A percentile compares a stretch with the other conserved stretches of the same genome.
These are phyloP conservation scores for Lasiosphaeriaceae sp. DNA, from an alignment of 495 filamentous ascomycete genomes.

Conservation along the genomic window DNA sequence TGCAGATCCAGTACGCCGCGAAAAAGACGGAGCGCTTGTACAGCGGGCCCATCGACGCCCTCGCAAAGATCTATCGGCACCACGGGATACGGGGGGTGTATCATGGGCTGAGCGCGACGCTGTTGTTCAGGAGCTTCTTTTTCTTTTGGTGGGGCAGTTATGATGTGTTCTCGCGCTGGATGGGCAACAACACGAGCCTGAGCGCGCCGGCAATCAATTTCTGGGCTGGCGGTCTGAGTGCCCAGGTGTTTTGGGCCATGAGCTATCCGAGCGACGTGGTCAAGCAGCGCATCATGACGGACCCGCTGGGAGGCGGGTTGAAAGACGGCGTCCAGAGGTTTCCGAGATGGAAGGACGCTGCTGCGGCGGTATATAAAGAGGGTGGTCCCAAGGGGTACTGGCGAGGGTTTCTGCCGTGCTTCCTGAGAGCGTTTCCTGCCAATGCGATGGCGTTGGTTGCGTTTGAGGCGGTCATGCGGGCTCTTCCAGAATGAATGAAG, in stretches of 20 bases:
- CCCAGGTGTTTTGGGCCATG: conserved; percentile 90
- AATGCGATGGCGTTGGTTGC: conserved; percentile 92
- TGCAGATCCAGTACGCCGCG: conserved; percentile 87
- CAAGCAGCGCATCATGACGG: conserved; percentile 98
- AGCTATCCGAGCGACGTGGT: conserved; percentile 92
- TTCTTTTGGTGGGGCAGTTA: conserved; percentile 98
- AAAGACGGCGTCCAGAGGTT: conserved; percentile 68
- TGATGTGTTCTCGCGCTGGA: conserved; percentile 67
- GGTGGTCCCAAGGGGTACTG: conserved; percentile 77
- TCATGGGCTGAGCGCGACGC: conserved; percentile 77
- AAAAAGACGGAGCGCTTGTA: conserved; percentile 73
- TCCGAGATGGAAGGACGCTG: conserved; percentile 75
- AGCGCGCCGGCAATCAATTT: conserved; percentile 84
- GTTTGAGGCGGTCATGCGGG: conserved; percentile 89
- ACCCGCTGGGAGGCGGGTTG: conserved; percentile 68
- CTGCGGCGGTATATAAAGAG: conserved; percentile 69
- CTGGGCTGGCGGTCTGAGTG: conserved; percentile 90
- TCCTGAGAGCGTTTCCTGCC: conserved; percentile 90
- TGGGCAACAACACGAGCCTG: conserved; percentile 64
- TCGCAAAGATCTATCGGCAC: conserved; percentile 57
- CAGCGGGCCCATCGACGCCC: conserved; percentile 80
- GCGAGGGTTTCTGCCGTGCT: conserved; percentile 91
- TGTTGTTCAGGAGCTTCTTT: conserved; percentile 89
- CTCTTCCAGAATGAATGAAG: conserved; percentile 57
- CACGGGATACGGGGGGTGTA: conserved; percentile 80